Evolutionary conservation across 306 rosid species (phyloP).

Genomic region (Comarum palustre): DNA sequence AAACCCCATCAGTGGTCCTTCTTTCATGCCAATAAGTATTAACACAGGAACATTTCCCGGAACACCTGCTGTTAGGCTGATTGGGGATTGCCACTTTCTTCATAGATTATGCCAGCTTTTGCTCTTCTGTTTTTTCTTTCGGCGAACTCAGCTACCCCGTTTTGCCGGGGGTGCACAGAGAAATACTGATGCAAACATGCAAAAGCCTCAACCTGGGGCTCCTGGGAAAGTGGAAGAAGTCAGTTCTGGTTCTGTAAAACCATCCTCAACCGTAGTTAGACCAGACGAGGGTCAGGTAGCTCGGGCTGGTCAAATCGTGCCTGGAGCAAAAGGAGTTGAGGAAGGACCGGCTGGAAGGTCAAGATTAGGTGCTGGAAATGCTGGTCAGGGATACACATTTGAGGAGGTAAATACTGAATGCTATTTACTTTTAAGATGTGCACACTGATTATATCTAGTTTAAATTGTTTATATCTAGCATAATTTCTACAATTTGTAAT

Average conservation of each 20-base stretch:
- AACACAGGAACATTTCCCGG: constrained; percentile 99
- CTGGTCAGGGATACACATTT: constrained; percentile 97
- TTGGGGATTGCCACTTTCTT: constrained; percentile 97
- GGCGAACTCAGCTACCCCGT: constrained; percentile 81
- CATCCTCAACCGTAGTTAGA: constrained; percentile 53
- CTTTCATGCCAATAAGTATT: constrained; percentile 95
- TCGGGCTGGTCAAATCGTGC: constrained; percentile 55
- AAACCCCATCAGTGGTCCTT: constrained; percentile 82
- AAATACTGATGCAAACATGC: constrained; percentile 63
- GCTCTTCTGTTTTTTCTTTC: constrained; percentile 96
- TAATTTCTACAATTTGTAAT: neutral
- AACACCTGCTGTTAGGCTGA: constrained; percentile 97
- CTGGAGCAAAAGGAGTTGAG: constrained; percentile 74
- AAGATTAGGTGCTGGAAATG: constrained; percentile 87
- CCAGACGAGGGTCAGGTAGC: constrained; percentile 69
- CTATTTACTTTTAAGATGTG: neutral
- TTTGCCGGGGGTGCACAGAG: constrained; percentile 61
- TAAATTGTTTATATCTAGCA: neutral
- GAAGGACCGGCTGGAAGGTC: constrained; percentile 73
- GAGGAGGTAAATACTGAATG: constrained; percentile 64
- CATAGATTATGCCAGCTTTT: constrained; percentile 93
- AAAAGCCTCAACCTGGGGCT: constrained; percentile 61
- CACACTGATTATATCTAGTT: neutral
- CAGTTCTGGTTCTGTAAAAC: constrained; percentile 48
- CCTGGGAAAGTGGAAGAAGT: constrained; percentile 79